phyloP scores from a whole-genome alignment of 176 grass and related monocot genomes.

The Luzula sylvatica region DNA sequence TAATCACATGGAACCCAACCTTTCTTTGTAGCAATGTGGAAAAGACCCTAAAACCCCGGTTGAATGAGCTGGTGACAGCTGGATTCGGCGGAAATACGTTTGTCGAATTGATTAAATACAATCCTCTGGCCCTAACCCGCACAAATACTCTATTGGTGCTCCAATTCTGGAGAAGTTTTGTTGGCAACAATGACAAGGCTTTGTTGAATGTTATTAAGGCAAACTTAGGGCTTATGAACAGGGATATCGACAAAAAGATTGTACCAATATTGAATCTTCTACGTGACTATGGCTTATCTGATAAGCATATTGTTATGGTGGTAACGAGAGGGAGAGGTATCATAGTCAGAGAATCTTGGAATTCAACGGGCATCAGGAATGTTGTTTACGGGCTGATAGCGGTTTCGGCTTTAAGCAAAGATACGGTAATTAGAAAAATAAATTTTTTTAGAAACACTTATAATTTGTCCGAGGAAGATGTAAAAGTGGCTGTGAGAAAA shows the following conservation, averaged over 20 bases:
- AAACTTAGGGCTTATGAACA: background rate
- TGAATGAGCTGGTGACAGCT: background rate
- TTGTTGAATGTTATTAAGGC: background rate
- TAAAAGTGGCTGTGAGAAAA: background rate
- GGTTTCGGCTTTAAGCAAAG: background rate
- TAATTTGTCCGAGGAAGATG: background rate
- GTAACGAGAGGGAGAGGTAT: background rate
- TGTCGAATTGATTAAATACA: too few relatives aligned
- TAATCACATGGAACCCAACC: constrained; percentile 6
- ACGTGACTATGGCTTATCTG: background rate
- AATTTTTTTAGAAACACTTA: background rate
- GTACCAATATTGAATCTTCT: background rate
- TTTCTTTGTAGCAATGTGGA: background rate
- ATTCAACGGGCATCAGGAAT: background rate
- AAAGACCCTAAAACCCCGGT: background rate
- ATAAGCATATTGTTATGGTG: background rate
- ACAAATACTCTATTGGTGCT: constrained; percentile 1
- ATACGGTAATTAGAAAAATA: background rate
- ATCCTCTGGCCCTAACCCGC: too few relatives aligned
- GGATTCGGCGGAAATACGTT: background rate
- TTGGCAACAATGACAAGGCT: too few relatives aligned
- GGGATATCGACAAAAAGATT: background rate
- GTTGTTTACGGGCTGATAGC: background rate
- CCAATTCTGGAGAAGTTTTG: constrained; percentile 9
- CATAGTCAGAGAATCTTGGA: background rate